These are phyloP conservation scores for Lachnellula hyalina DNA, from an alignment of 2,329 filamentous ascomycete genomes.

Conservation along the genomic window DNA sequence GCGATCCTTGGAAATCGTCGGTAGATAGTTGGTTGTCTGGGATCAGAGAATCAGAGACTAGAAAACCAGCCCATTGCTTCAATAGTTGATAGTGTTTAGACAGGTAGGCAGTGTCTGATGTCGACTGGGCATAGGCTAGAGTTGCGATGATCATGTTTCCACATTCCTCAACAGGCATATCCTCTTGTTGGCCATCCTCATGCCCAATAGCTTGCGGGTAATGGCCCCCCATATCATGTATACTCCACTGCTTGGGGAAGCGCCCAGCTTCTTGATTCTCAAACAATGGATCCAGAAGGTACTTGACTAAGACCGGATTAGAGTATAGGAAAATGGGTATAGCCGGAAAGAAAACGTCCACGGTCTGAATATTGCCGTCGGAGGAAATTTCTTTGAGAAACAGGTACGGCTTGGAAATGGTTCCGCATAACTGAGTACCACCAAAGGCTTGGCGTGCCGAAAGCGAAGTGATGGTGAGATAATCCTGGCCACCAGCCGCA, in stretches of 20 bases:
- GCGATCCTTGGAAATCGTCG: slow-evolving; percentile 77
- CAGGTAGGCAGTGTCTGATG: slow-evolving; percentile 51
- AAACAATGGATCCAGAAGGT: slow-evolving; percentile 57
- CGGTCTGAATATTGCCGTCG: slow-evolving; percentile 81
- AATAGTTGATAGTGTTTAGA: slow-evolving; percentile 64
- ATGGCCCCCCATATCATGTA: slow-evolving; percentile 66
- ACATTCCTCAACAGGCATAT: slow-evolving; percentile 74
- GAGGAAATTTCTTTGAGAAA: slow-evolving; percentile 90
- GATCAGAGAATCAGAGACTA: slow-evolving; percentile 67
- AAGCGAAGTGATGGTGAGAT: slow-evolving; percentile 69
- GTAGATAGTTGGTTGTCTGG: slow-evolving; percentile 75
- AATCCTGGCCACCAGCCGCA: slow-evolving; percentile 65
- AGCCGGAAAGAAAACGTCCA: slow-evolving; percentile 82
- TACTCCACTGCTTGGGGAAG: slow-evolving; percentile 65
- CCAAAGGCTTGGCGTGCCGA: slow-evolving; percentile 79
- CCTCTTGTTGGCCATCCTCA: slow-evolving; percentile 63
- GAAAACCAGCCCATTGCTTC: slow-evolving; percentile 73
- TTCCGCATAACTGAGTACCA: slow-evolving; percentile 67
- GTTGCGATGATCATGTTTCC: slow-evolving; percentile 82
- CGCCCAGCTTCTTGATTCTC: slow-evolving; percentile 63
- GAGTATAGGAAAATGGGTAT: slow-evolving; percentile 80
- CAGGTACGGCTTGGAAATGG: slow-evolving; percentile 62
- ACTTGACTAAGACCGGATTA: slow-evolving; percentile 57
- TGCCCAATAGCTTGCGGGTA: slow-evolving; percentile 69
- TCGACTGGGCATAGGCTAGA: slow-evolving; percentile 60